These are phyloP conservation scores for Coccomyxa sp. DNA, from an alignment of 139 green algal species.

Conservation along the genomic window DNA sequence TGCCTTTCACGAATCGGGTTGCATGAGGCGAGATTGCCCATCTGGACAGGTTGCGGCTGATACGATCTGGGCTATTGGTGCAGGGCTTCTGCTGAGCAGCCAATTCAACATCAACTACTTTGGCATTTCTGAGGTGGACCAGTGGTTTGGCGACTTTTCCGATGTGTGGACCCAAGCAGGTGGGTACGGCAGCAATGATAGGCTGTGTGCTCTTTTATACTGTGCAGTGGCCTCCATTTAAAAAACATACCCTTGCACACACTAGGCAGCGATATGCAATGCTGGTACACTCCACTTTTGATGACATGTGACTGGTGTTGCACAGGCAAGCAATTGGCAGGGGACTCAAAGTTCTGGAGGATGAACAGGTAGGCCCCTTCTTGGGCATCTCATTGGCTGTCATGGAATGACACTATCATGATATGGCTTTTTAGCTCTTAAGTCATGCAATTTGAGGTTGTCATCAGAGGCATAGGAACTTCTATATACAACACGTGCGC, in stretches of 20 bases:
- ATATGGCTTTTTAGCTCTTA: too few species aligned
- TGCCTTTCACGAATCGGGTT: background rate
- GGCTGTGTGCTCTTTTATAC: background rate
- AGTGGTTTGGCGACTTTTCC: constrained; percentile 67
- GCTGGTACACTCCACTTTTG: background rate
- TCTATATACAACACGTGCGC: too few species aligned
- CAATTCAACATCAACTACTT: constrained; percentile 94
- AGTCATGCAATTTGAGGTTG: too few species aligned
- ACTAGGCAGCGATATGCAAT: background rate
- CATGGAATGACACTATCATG: too few species aligned
- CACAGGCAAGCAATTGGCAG: constrained; percentile 11
- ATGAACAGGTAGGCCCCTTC: too few species aligned
- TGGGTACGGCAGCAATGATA: background rate
- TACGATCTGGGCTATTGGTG: background rate
- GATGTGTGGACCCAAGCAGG: background rate
- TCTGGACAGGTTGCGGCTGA: background rate
- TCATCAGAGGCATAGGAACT: too few species aligned
- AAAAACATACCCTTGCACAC: background rate
- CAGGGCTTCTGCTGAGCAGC: constrained; percentile 55
- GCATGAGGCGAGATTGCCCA: background rate
- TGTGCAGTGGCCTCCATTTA: background rate
- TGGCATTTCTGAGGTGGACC: constrained; percentile 73
- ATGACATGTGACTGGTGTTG: background rate
- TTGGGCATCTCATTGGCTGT: too few species aligned
- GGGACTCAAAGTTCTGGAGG: constrained; percentile 51